A percentile compares a stretch with the other conserved stretches of the same genome.
Conservation (phyloP, 2,329 filamentous ascomycete species). For the Ceratocystis cubensis region DNA sequence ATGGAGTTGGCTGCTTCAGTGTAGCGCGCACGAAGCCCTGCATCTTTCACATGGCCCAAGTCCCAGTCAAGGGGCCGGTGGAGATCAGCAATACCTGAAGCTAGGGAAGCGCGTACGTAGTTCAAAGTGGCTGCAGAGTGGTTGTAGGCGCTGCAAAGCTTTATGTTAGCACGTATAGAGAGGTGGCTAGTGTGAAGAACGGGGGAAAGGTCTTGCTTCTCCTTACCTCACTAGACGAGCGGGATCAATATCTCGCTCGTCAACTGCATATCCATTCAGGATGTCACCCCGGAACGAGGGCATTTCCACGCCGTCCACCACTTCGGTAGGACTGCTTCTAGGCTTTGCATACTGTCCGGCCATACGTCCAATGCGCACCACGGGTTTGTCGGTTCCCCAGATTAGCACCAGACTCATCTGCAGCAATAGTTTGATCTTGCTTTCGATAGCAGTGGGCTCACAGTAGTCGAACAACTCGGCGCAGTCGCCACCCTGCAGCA, state of each 20-base stretch:
- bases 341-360: conserved; percentile 97
- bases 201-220: neutral
- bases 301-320: conserved; percentile 64
- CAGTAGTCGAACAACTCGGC: conserved; percentile 98
- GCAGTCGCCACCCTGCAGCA: conserved; percentile 93
- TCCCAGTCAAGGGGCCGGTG: conserved; percentile 92
- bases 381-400: conserved; percentile 68
- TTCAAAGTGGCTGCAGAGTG: conserved; percentile 91
- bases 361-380: conserved; percentile 90
- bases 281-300: conserved; percentile 93
- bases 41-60: conserved; percentile 78
- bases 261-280: conserved; percentile 70
- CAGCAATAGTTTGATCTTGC: conserved; percentile 89
- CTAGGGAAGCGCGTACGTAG: conserved; percentile 72
- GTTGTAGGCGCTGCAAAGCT: conserved; percentile 61
- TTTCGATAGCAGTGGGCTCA: conserved; percentile 74
- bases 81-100: conserved; percentile 83
- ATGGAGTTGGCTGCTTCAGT: conserved; percentile 72
- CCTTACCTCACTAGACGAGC: conserved; percentile 59
- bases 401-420: conserved; percentile 96
- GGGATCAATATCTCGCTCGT: conserved; percentile 71
- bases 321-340: conserved; percentile 75
- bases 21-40: conserved; percentile 75
- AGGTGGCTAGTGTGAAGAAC: neutral
- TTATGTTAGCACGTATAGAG: neutral